Conservation (phyloP, 2,329 filamentous ascomycete genomes). For the Talaromyces sp. region DNA sequence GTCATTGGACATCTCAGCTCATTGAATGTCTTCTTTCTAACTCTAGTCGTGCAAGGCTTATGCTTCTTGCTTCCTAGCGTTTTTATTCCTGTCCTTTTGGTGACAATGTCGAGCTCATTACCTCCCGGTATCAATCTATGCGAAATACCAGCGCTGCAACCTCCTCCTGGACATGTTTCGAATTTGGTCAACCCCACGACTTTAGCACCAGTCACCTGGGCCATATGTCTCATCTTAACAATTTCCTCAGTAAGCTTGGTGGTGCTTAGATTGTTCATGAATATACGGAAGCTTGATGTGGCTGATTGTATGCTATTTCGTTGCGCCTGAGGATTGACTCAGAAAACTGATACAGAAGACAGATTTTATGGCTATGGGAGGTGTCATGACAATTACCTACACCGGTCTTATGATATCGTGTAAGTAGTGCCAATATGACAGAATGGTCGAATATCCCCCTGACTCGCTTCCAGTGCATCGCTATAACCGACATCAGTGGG, state of each 20-base stretch:
- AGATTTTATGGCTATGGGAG: conserved; percentile 4
- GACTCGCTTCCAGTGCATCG: not conserved
- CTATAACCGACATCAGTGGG: not conserved
- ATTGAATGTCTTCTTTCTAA: not conserved
- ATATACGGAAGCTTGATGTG: not conserved
- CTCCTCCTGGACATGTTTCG: not conserved
- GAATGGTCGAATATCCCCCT: not conserved
- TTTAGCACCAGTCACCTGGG: not conserved
- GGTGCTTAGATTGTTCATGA: not conserved
- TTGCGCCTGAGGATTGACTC: not conserved
- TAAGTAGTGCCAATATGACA: not conserved
- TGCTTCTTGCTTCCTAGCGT: not conserved
- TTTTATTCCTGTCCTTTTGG: not conserved
- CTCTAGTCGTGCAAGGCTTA: not conserved
- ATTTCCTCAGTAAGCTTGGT: not conserved
- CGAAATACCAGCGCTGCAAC: not conserved
- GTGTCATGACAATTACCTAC: not conserved
- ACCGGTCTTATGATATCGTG: not conserved
- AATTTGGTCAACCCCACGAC: not conserved
- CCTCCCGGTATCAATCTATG: not conserved
- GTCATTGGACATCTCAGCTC: not conserved
- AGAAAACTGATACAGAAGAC: not conserved
- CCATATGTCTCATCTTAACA: not conserved
- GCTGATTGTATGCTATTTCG: not conserved
- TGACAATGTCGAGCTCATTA: not conserved